phyloP scores from a whole-genome alignment of 768 basidiomycete genomes.

The Leccinum incarnatum region DNA sequence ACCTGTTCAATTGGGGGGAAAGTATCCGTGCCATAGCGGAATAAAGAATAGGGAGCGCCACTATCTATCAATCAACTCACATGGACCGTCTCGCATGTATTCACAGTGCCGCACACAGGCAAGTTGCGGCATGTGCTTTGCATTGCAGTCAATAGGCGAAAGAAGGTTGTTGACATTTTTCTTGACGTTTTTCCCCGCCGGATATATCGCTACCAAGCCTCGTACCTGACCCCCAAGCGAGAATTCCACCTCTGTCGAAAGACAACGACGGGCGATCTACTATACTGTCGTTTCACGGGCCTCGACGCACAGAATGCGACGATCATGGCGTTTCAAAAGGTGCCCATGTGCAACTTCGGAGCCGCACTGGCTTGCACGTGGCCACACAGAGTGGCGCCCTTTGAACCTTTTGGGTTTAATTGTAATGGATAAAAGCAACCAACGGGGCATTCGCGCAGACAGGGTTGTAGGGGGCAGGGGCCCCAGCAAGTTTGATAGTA shows the following conservation, averaged over 20 bases:
- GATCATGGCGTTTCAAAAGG: background rate
- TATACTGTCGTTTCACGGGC: background rate
- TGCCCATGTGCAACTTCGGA: background rate
- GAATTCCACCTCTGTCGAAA: background rate
- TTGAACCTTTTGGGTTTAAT: conserved; percentile 7
- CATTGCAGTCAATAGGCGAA: background rate
- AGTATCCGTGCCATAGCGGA: too few relatives aligned
- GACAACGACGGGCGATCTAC: background rate
- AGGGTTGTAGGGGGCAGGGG: too few relatives aligned
- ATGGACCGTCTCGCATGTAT: background rate
- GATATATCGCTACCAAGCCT: too few relatives aligned
- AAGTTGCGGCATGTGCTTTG: too few relatives aligned
- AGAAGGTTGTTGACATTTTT: background rate
- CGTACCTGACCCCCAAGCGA: background rate
- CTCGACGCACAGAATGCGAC: background rate
- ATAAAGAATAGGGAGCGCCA: background rate
- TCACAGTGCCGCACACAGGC: background rate
- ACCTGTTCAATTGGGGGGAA: too few relatives aligned
- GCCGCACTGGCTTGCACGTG: background rate
- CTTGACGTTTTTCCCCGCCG: too few relatives aligned
- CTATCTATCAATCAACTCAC: background rate
- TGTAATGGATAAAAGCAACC: background rate
- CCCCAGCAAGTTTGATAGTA: too few relatives aligned
- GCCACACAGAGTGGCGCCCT: background rate
- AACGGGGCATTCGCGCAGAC: too few relatives aligned